Evolutionary conservation across 75 land plant genomes (phyloP).

Genomic region (Larix kaempferi): DNA sequence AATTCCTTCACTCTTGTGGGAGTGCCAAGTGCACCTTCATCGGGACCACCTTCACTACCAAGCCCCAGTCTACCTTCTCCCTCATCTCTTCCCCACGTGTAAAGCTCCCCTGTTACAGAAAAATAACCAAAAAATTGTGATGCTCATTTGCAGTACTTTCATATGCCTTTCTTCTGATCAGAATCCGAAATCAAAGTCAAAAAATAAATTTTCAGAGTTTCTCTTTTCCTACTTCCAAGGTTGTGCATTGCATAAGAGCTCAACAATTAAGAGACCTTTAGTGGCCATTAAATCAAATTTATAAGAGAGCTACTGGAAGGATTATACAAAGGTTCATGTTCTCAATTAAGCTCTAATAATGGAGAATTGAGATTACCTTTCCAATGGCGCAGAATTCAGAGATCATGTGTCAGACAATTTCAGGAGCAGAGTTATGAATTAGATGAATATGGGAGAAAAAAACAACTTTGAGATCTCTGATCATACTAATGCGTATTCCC

Average conservation of each 20-base stretch:
- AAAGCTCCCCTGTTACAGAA: conserved; percentile 63
- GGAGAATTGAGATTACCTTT: neutral
- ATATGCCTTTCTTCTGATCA: neutral
- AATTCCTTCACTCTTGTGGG: conserved; percentile 63
- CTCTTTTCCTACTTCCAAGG: neutral
- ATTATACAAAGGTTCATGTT: neutral
- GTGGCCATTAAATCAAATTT: neutral
- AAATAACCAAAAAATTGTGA: neutral
- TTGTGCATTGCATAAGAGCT: neutral
- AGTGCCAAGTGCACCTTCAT: conserved; percentile 64
- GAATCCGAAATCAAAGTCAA: neutral
- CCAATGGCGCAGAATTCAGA: neutral
- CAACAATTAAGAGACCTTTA: neutral
- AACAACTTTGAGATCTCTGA: neutral
- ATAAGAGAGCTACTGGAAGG: neutral
- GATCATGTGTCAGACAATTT: neutral
- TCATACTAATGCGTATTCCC: neutral
- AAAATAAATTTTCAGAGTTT: neutral
- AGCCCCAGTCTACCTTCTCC: conserved; percentile 98
- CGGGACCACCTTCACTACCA: conserved; percentile 62
- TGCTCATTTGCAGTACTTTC: neutral
- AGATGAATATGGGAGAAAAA: neutral
- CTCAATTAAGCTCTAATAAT: neutral
- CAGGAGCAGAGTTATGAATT: neutral
- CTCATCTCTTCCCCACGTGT: conserved; percentile 97